Conservation (phyloP, 2,329 filamentous ascomycete species). For the Knufia fluminis region DNA sequence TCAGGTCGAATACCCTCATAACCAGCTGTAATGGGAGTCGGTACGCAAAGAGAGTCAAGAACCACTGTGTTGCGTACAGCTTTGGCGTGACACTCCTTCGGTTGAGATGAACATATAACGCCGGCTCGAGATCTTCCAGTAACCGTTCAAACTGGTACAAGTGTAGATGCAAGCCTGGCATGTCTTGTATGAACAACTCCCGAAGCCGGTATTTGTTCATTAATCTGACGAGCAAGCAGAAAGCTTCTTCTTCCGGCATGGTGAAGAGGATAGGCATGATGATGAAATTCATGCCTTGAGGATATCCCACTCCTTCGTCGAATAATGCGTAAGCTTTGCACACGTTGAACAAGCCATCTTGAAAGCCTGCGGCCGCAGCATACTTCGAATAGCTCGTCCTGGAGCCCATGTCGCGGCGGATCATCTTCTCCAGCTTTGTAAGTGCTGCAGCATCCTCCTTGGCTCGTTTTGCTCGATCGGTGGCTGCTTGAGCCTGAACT, state of each 20-base stretch:
- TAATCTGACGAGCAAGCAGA: conserved; percentile 79
- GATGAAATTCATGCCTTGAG: conserved; percentile 98
- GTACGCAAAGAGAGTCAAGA: conserved; percentile 95
- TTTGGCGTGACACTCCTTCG: conserved; percentile 80
- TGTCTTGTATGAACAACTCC: conserved; percentile 88
- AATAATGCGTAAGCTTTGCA: conserved; percentile 97
- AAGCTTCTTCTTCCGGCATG: conserved; percentile 97
- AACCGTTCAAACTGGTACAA: conserved; percentile 92
- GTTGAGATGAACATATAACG: conserved; percentile 86
- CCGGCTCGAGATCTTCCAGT: conserved; percentile 86
- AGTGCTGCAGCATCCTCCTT: conserved; percentile 68
- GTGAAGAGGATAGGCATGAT: conserved; percentile 96
- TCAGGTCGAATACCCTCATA: conserved; percentile 90
- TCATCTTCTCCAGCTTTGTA: conserved; percentile 79
- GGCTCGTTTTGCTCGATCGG: conserved; percentile 65
- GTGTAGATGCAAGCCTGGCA: conserved; percentile 89
- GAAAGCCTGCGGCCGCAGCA: conserved; percentile 77
- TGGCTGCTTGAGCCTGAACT: conserved; percentile 53
- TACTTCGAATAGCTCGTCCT: conserved; percentile 96
- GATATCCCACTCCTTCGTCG: conserved; percentile 89
- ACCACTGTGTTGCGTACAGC: conserved; percentile 97
- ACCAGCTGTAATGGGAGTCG: conserved; percentile 94
- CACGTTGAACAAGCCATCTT: conserved; percentile 87
- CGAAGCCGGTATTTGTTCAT: conserved; percentile 96
- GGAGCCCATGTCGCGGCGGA: conserved; percentile 81